phyloP scores from a whole-genome alignment of 495 filamentous ascomycete species.

The Clavariopsis aquatica region DNA sequence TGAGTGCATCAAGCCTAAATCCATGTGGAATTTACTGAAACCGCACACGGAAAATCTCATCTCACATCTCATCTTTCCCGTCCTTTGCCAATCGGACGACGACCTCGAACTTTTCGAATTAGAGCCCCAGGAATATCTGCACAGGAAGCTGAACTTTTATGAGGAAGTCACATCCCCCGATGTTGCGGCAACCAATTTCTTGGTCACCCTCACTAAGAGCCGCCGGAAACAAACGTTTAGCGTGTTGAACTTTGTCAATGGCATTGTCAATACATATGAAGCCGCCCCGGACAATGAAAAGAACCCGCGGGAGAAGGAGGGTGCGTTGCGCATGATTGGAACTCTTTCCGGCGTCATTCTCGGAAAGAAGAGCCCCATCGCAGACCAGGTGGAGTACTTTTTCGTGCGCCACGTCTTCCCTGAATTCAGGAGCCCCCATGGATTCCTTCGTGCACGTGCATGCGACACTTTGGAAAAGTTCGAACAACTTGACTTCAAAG shows the following conservation, averaged over 20 bases:
- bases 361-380: slow-evolving; percentile 96
- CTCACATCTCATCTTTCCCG: slow-evolving; percentile 90
- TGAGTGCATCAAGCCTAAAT: slow-evolving; percentile 95
- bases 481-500: slow-evolving; percentile 92
- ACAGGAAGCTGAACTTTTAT: slow-evolving; percentile 95
- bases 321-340: slow-evolving; percentile 94
- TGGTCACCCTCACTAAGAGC: slow-evolving; percentile 90
- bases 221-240: slow-evolving; percentile 95
- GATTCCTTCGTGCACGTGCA: slow-evolving; percentile 90
- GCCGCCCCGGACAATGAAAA: slow-evolving; percentile 80
- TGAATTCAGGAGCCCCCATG: slow-evolving; percentile 90
- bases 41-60: slow-evolving; percentile 90
- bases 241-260: slow-evolving; percentile 89
- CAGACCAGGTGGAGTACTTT: slow-evolving; percentile 98
- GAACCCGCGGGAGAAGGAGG: slow-evolving; percentile 92
- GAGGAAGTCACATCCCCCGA: slow-evolving; percentile 96
- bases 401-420: slow-evolving; percentile 97
- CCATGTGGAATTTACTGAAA: slow-evolving; percentile 92
- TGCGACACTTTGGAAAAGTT: slow-evolving; percentile 98
- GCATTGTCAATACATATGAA: slow-evolving; percentile 88
- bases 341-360: slow-evolving; percentile 91
- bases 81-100: slow-evolving; percentile 88
- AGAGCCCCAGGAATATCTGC: slow-evolving; percentile 93
- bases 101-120: slow-evolving; percentile 92
- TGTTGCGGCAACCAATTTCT: slow-evolving; percentile 93